Conservation (phyloP, 805 yeast species). For the Blastobotrys robertii region DNA sequence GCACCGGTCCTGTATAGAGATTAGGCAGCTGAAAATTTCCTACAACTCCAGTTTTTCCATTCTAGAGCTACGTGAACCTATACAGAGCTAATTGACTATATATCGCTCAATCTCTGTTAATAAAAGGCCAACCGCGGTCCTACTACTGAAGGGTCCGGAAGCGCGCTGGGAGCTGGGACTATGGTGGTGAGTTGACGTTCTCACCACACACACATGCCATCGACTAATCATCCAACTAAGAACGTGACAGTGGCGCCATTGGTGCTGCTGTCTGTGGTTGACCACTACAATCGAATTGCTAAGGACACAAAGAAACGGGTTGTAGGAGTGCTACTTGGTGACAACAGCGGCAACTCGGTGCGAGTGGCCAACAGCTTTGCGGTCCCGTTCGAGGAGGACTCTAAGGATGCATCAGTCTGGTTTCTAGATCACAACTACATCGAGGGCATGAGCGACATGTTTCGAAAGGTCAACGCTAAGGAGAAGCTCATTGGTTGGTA, state of each 20-base stretch:
- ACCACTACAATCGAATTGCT: slow-evolving; percentile 85
- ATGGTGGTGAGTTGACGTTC: not conserved
- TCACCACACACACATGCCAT: not conserved
- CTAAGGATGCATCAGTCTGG: slow-evolving; percentile 86
- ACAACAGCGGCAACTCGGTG: slow-evolving; percentile 43
- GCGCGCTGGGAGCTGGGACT: not conserved
- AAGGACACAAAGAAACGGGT: slow-evolving; percentile 70
- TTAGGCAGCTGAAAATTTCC: too few relatives aligned
- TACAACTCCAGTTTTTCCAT: too few relatives aligned
- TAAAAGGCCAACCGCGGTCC: not conserved
- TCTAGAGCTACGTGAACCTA: too few relatives aligned
- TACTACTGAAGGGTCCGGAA: not conserved
- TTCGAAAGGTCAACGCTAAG: slow-evolving; percentile 93
- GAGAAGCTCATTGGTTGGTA: slow-evolving; percentile 98
- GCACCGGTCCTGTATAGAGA: too few relatives aligned
- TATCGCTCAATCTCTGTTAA: not conserved
- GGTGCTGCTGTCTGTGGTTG: slow-evolving; percentile 87
- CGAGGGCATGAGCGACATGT: slow-evolving; percentile 96
- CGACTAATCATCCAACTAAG: slow-evolving; percentile 7
- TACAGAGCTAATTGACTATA: not conserved
- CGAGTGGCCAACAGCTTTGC: slow-evolving; percentile 90
- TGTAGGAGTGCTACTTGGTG: slow-evolving; percentile 91
- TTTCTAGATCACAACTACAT: slow-evolving; percentile 93
- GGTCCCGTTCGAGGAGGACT: slow-evolving; percentile 96
- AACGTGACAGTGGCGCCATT: slow-evolving; percentile 89